phyloP scores from a whole-genome alignment of 768 basidiomycete genomes.

The Hydnum rufescens region DNA sequence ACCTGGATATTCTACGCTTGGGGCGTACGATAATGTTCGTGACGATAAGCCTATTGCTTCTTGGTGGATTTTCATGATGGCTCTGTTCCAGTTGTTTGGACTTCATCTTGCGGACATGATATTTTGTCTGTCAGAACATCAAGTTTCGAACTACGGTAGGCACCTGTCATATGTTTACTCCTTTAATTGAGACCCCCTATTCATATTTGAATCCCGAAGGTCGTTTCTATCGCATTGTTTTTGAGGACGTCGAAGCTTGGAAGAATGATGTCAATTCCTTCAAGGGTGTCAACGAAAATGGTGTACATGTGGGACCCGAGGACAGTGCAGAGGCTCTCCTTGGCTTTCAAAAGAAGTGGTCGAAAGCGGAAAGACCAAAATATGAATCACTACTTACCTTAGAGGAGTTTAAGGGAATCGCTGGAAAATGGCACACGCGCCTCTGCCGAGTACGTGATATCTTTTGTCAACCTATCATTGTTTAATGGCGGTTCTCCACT shows the following conservation, averaged over 20 bases:
- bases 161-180: too few relatives aligned
- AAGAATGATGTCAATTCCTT: conserved; percentile 54
- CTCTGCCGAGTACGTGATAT: conserved; percentile 37
- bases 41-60: background rate
- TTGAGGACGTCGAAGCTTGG: conserved; percentile 68
- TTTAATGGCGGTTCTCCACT: conserved; percentile 3
- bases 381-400: conserved; percentile 42
- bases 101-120: conserved; percentile 69
- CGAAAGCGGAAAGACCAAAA: conserved; percentile 8
- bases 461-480: background rate
- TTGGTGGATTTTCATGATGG: background rate
- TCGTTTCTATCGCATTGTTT: conserved; percentile 64
- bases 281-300: conserved; percentile 35
- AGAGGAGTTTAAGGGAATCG: conserved; percentile 44
- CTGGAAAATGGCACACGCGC: conserved; percentile 72
- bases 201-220: conserved; percentile 25
- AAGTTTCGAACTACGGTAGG: conserved; percentile 84
- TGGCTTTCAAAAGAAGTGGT: conserved; percentile 41
- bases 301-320: conserved; percentile 41
- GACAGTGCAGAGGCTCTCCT: conserved; percentile 29
- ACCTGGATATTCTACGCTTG: conserved; percentile 66
- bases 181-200: background rate
- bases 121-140: conserved; percentile 89
- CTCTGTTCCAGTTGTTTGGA: conserved; percentile 47
- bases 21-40: conserved; percentile 63